These are phyloP conservation scores for Blastomyces percursus DNA, from an alignment of 2,329 filamentous ascomycete species.

Conservation along the genomic window DNA sequence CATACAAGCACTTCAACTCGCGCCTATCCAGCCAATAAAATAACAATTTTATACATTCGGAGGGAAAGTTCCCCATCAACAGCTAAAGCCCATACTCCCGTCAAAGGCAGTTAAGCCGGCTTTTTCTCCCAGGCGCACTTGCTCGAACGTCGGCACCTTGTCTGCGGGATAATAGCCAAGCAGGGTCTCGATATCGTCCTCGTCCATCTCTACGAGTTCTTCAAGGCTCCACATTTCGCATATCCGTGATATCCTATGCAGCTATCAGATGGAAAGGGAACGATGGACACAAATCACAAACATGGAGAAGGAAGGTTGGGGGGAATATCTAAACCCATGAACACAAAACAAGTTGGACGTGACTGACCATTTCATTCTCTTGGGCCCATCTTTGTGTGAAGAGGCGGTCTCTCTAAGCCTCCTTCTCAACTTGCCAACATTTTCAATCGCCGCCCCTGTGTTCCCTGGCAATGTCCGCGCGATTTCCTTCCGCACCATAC, in stretches of 20 bases:
- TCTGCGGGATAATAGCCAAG: constrained; percentile 51
- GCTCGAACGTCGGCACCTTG: constrained; percentile 16
- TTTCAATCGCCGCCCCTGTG: constrained; percentile 73
- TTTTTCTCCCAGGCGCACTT: constrained; percentile 13
- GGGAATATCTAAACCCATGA: background rate
- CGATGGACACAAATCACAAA: background rate
- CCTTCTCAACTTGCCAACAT: constrained; percentile 67
- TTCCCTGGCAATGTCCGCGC: constrained; percentile 64
- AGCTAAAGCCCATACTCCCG: constrained; percentile 21
- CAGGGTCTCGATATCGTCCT: constrained; percentile 66
- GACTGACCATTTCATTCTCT: constrained; percentile 75
- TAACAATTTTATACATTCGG: background rate
- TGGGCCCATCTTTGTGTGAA: constrained; percentile 59
- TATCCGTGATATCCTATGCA: constrained; percentile 65
- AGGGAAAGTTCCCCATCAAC: constrained; percentile 2
- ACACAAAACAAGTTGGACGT: background rate
- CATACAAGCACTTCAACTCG: background rate
- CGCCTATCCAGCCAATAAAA: too few species aligned
- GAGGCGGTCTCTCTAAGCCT: constrained; percentile 72
- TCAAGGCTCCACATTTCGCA: constrained; percentile 71
- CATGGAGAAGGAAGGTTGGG: background rate
- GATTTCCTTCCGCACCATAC: constrained; percentile 72
- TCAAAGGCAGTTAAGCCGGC: constrained; percentile 15
- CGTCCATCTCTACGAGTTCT: constrained; percentile 63
- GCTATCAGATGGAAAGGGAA: constrained; percentile 6